Evolutionary conservation across 129 eudicot species (phyloP).

Genomic region (Centaurea solstitialis): DNA sequence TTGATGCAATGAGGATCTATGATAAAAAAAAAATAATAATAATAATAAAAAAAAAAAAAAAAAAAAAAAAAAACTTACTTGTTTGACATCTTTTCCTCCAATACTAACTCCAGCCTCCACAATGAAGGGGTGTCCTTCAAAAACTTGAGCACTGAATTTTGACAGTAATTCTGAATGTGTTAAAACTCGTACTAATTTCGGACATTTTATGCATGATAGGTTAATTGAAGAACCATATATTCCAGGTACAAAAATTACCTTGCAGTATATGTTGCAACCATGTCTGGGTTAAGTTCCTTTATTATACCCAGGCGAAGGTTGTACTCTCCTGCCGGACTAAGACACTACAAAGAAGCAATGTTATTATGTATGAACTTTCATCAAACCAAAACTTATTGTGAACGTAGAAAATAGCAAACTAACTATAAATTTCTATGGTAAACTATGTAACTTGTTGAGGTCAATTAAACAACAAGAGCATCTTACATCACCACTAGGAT

Average conservation of each 20-base stretch:
- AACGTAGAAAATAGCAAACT: background rate
- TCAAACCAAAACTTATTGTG: slow-evolving; percentile 5
- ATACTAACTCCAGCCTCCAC: slow-evolving; percentile 99
- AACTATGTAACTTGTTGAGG: background rate
- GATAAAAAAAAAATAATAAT: background rate
- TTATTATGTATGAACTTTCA: background rate
- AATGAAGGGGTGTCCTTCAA: slow-evolving; percentile 98
- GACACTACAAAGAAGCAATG: slow-evolving; percentile 66
- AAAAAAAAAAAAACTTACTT: slow-evolving; percentile 46
- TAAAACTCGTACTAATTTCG: background rate
- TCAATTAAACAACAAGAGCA: slow-evolving; percentile 1
- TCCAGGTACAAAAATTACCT: slow-evolving; percentile 47
- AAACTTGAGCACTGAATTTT: slow-evolving; percentile 85
- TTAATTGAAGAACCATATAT: slow-evolving; percentile 2
- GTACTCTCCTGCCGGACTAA: slow-evolving; percentile 99
- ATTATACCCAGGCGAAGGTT: slow-evolving; percentile 94
- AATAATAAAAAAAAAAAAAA: background rate
- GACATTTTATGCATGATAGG: background rate
- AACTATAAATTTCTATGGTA: background rate
- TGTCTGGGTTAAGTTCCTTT: slow-evolving; percentile 97
- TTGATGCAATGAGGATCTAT: background rate
- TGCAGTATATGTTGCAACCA: slow-evolving; percentile 99
- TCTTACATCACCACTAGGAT: slow-evolving; percentile 99
- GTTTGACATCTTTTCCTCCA: slow-evolving; percentile 99
- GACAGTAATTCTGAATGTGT: slow-evolving; percentile 16